phyloP scores from a whole-genome alignment of 2,329 filamentous ascomycete genomes.

The Fusarium zealandicum region DNA sequence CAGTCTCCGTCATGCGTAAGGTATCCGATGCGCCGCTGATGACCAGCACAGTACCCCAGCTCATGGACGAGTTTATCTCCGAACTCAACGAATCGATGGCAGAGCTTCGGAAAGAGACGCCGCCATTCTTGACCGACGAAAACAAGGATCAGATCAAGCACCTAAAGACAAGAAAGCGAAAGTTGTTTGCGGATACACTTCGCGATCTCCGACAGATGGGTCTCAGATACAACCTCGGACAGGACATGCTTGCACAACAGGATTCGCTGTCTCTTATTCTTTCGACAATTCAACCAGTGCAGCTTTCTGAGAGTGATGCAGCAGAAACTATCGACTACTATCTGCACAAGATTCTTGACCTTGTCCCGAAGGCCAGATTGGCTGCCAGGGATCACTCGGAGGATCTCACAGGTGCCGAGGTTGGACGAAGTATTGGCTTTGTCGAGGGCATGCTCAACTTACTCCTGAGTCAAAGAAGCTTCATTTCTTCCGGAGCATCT shows the following conservation, averaged over 20 bases:
- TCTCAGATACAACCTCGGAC: slow-evolving; percentile 81
- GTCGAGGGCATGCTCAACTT: slow-evolving; percentile 84
- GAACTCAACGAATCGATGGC: slow-evolving; percentile 72
- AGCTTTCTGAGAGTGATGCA: slow-evolving; percentile 37
- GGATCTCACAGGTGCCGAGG: slow-evolving; percentile 82
- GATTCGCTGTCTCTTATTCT: slow-evolving; percentile 74
- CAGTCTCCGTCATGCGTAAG: slow-evolving; percentile 76
- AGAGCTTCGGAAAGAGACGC: slow-evolving; percentile 84
- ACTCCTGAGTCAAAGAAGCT: slow-evolving; percentile 65
- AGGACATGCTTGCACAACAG: slow-evolving; percentile 76
- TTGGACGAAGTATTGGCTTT: slow-evolving; percentile 79
- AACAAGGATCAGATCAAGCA: slow-evolving; percentile 86
- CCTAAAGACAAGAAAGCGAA: slow-evolving; percentile 88
- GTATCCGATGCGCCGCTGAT: slow-evolving; percentile 62
- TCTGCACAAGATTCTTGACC: slow-evolving; percentile 80
- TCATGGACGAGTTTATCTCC: slow-evolving; percentile 72
- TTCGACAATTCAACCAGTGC: slow-evolving; percentile 58
- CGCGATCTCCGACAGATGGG: slow-evolving; percentile 89
- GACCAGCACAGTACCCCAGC: slow-evolving; percentile 62
- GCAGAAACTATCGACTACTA: slow-evolving; percentile 66
- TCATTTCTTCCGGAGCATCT: slow-evolving; percentile 52
- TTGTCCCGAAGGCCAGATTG: slow-evolving; percentile 72
- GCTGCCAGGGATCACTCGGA: slow-evolving; percentile 78
- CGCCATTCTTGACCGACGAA: slow-evolving; percentile 80
- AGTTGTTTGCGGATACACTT: slow-evolving; percentile 87